Conservation (phyloP, 2,329 filamentous ascomycete genomes). For the Sphaerulina musiva region DNA sequence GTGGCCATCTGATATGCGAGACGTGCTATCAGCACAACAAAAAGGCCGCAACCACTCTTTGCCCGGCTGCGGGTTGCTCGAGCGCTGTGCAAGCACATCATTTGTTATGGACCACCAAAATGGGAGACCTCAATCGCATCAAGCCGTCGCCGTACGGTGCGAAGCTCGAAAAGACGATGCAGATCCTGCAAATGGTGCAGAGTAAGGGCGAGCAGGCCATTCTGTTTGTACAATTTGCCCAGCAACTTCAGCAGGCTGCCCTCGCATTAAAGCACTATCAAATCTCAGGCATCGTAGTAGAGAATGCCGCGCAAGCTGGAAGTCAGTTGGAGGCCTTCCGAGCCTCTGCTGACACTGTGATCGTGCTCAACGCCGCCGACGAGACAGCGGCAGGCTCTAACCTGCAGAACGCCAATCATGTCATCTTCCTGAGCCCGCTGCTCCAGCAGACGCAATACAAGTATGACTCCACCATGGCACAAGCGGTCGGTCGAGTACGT, state of each 20-base stretch:
- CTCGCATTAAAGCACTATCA: conserved; percentile 30
- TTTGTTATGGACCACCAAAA: conserved; percentile 36
- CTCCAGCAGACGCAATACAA: conserved; percentile 45
- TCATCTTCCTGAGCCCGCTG: conserved; percentile 57
- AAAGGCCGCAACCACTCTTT: conserved; percentile 31
- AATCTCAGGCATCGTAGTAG: conserved; percentile 37
- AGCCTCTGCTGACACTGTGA: conserved; percentile 32
- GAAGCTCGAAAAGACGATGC: conserved; percentile 45
- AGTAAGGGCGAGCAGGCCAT: conserved; percentile 45
- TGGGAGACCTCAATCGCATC: conserved; percentile 30
- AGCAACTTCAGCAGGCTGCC: conserved; percentile 39
- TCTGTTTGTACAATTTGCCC: conserved; percentile 50
- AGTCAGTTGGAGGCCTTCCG: conserved; percentile 21
- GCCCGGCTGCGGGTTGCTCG: conserved; percentile 38
- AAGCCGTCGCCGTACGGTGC: conserved; percentile 33
- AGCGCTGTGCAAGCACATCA: conserved; percentile 36
- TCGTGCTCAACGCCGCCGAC: conserved; percentile 52
- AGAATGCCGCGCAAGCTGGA: conserved; percentile 22
- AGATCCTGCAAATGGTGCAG: conserved; percentile 39
- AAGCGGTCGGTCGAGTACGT: conserved; percentile 56
- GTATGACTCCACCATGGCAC: conserved; percentile 54
- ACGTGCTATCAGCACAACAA: conserved; percentile 32
- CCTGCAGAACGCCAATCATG: conserved; percentile 56
- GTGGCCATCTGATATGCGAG: conserved; percentile 49
- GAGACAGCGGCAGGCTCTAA: conserved; percentile 56